Evolutionary conservation across 2,329 filamentous ascomycete genomes (phyloP).

Genomic region (Plenodomus tracheiphilus): DNA sequence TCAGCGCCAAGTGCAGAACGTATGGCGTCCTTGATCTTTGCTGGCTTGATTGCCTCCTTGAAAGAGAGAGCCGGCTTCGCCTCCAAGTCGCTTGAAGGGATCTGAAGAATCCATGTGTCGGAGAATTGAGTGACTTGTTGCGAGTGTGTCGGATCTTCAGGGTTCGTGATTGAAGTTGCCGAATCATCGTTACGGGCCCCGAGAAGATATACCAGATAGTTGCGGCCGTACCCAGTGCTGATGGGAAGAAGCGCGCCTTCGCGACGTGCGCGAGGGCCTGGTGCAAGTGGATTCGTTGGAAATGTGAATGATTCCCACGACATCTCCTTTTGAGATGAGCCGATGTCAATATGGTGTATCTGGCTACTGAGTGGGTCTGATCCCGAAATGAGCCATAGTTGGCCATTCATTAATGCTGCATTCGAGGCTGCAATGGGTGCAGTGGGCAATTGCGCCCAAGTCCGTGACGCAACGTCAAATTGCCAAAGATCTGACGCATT

Average conservation of each 20-base stretch:
- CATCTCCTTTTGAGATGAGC: constrained; percentile 19
- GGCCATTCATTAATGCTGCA: constrained; percentile 41
- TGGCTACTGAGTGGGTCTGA: constrained; percentile 36
- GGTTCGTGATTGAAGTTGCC: neutral
- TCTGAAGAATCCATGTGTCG: constrained; percentile 52
- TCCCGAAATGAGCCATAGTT: constrained; percentile 47
- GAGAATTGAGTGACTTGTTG: constrained; percentile 38
- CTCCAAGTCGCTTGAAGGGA: constrained; percentile 42
- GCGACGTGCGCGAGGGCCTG: constrained; percentile 46
- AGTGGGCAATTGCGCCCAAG: constrained; percentile 30
- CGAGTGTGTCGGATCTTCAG: constrained; percentile 11
- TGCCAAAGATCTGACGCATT: constrained; percentile 33
- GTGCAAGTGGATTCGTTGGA: constrained; percentile 47
- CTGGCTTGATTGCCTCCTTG: constrained; percentile 45
- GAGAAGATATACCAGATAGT: constrained; percentile 51
- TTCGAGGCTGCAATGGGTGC: constrained; percentile 38
- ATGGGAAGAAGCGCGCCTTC: constrained; percentile 47
- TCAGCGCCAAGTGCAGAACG: constrained; percentile 46
- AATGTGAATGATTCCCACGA: constrained; percentile 48
- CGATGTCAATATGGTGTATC: constrained; percentile 31
- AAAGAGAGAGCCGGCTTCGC: constrained; percentile 24
- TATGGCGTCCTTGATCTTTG: constrained; percentile 50
- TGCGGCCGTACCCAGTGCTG: constrained; percentile 49
- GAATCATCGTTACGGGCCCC: constrained; percentile 28
- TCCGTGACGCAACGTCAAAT: constrained; percentile 22